Evolutionary conservation across 23 red algal species (phyloP), one percentile per base, ranked within the genome.

Genomic region (Agarophyton chilense): DNA sequence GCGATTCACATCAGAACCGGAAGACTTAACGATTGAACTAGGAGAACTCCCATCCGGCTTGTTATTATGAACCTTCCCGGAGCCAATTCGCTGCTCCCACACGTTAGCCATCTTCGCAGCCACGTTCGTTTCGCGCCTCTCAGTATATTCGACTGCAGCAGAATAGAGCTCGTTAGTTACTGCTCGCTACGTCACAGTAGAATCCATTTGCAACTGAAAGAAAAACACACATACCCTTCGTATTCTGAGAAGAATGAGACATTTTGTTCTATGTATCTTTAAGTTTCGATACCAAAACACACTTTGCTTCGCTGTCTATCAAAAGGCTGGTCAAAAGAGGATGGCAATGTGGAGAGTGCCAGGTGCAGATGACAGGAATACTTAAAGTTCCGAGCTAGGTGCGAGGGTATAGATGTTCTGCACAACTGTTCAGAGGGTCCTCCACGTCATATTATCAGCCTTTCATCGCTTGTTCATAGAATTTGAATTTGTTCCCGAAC

Each of bases 51-150:
- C 26, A 10, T 58, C 24, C 10, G 78, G 60, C 29, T 13, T n/a
- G 61, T 40, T 33, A 28, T 36, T 26, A 62, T 81, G 77, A 45
- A 39, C 41, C 12, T 39, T 29, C 49, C 61, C 80, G 32, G 54
- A 65, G 7, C 80, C 80, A 12, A 84, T 84, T 29, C 61, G 68
- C 46, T 68, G 34, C 40, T 84, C 80, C 80, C 80, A 84, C 31
- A 84, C 22, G 44, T 84, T 84, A 18, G 80, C 80, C 60, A 84
- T 84, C 61, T 84, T 84, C 47, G 61, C 28, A 21, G 80, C 60
- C 36, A 84, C n/a, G 25, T 65, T 35, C 21, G 33, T 65, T 39
- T 83, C 55, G 47, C 70, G 80, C 61, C 70, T 84, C 39, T 84
- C 61, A 9, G 38, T 39, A 51, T 84, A 84, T 24, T 84, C 80